Evolutionary conservation across 2,329 filamentous ascomycete species (phyloP).

Genomic region (Colletotrichum spaethianum): DNA sequence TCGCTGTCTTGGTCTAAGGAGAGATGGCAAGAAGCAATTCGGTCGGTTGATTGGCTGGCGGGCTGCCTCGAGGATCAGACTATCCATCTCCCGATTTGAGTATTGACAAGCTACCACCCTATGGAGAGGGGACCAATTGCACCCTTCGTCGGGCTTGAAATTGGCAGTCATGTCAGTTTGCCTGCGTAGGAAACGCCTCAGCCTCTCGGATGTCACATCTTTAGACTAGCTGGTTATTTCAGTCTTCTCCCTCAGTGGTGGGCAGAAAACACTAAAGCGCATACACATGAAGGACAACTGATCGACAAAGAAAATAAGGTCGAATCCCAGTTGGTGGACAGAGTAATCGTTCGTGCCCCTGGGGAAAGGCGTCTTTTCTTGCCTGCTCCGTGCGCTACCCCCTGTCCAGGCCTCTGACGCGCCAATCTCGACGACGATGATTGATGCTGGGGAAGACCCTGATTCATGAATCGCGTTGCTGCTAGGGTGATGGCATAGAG

Average conservation of each 20-base stretch:
- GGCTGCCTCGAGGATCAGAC: not conserved
- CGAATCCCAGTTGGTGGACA: not conserved
- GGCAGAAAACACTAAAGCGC: conserved; percentile 18
- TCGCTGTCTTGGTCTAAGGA: not conserved
- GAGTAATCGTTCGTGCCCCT: conserved; percentile 3
- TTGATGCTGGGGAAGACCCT: not conserved
- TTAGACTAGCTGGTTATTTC: not conserved
- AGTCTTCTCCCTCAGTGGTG: conserved; percentile 4
- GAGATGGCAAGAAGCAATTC: not conserved
- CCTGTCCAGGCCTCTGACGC: conserved; percentile 6
- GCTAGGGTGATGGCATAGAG: not conserved
- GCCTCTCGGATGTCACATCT: conserved; percentile 11
- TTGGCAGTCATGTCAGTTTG: not conserved
- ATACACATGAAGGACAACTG: conserved; percentile 7
- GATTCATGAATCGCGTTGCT: conserved; percentile 30
- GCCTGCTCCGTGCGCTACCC: not conserved
- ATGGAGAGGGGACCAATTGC: not conserved
- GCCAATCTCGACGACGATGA: conserved; percentile 3
- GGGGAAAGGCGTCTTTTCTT: not conserved
- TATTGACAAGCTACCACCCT: not conserved
- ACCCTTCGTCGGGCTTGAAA: not conserved
- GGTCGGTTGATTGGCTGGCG: not conserved
- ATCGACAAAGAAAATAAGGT: conserved; percentile 19
- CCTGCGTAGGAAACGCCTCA: conserved; percentile 26
- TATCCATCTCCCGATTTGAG: not conserved